Base-by-base conservation (phyloP, 176 grass and related monocot genomes). In the Oryza brachyantha region DNA sequence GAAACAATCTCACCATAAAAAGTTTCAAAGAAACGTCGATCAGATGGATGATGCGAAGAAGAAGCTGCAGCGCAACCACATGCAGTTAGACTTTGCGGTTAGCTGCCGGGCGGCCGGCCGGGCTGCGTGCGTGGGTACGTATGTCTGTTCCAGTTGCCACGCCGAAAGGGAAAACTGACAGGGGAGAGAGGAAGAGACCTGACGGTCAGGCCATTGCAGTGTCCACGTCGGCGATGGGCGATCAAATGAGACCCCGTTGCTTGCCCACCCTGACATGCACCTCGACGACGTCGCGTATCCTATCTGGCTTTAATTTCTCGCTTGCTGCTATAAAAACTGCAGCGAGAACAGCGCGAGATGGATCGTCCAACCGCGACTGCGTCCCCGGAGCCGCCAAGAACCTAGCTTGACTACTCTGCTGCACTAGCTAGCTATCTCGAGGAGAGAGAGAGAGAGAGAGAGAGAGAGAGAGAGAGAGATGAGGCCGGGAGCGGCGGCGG, bases 261-360 rank as follows among this genome's bases (percentile, higher is more conserved):
- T 46, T 79, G 80, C 74, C 85, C 48, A 48, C 45, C 65, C 29
- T 48, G 81, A 38, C 61, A n/a, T n/a, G n/a, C n/a, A n/a, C n/a
- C n/a, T n/a, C n/a, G n/a, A n/a, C n/a, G n/a, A n/a, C n/a, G n/a
- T n/a, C n/a, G n/a, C n/a, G n/a, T n/a, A n/a, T n/a, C n/a, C n/a
- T n/a, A n/a, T n/a, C n/a, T n/a, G n/a, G n/a, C n/a, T n/a, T n/a
- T n/a, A n/a, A n/a, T n/a, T n/a, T n/a, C n/a, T n/a, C n/a, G n/a
- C n/a, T n/a, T 50, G 17, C 46, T 21, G 48, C 17, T 52, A 52
- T 52, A 52, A 2, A 52, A 52, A 52, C 48, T n/a, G 5, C 19
- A 16, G 43, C 14, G 16, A 46, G 43, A 14, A 46, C 14, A 52
- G n/a, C n/a, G n/a, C 48, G n/a, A 52, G 6, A n/a, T 52, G 31